phyloP scores from a whole-genome alignment of 495 filamentous ascomycete genomes.

The Hamigera avellanea region DNA sequence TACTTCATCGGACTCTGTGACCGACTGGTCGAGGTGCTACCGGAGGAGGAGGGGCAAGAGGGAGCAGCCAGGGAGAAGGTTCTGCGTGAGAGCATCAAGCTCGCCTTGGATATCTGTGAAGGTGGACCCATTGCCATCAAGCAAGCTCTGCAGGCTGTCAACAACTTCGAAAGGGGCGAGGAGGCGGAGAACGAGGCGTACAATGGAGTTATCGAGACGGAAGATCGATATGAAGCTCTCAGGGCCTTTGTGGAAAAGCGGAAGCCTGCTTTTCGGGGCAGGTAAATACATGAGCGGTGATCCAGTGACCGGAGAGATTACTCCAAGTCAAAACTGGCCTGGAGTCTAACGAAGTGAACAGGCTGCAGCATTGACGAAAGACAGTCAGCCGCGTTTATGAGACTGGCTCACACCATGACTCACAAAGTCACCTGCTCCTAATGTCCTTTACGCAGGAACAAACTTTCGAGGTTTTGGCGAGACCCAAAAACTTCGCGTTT shows the following conservation, averaged over 20 bases:
- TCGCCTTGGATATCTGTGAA: conserved; percentile 74
- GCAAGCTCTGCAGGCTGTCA: conserved; percentile 60
- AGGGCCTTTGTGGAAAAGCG: conserved; percentile 84
- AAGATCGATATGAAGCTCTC: conserved; percentile 80
- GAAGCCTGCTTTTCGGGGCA: conserved; percentile 70
- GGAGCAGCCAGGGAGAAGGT: conserved; percentile 51
- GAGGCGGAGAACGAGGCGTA: conserved; percentile 69
- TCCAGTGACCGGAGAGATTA: too few relatives aligned
- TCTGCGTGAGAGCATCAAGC: conserved; percentile 58
- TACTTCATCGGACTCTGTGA: conserved; percentile 77
- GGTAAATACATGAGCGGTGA: conserved; percentile 8
- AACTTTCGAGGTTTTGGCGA: too few relatives aligned
- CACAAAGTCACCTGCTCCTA: too few relatives aligned
- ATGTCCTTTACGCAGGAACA: too few relatives aligned
- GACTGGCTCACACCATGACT: too few relatives aligned
- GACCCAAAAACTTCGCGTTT: too few relatives aligned
- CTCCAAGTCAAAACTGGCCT: too few relatives aligned
- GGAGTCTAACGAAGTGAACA: too few relatives aligned
- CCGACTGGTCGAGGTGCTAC: conserved; percentile 61
- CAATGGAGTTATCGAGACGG: conserved; percentile 62
- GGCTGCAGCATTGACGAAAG: too few relatives aligned
- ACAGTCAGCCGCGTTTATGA: too few relatives aligned
- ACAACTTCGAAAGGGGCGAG: conserved; percentile 45
- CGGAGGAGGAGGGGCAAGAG: conserved; percentile 40
- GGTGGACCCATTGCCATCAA: conserved; percentile 74